These are phyloP conservation scores for Clonostachys rhizophaga DNA, from an alignment of 2,329 filamentous ascomycete species.

Conservation along the genomic window DNA sequence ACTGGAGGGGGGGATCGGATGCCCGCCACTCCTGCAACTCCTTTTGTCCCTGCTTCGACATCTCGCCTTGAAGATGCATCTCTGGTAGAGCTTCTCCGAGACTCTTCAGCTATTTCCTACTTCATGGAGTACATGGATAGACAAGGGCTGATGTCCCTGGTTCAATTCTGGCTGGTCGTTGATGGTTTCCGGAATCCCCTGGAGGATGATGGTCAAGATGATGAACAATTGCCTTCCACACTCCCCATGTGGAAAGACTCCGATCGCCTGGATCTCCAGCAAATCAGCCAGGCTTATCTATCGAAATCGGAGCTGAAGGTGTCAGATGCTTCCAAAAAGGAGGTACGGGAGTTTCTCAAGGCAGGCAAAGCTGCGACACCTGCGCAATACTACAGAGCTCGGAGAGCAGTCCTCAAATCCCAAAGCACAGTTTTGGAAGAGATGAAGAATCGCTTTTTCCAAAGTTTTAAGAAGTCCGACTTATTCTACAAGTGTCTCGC, in stretches of 20 bases:
- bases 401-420: conserved; percentile 73
- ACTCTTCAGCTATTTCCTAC: conserved; percentile 87
- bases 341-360: conserved; percentile 73
- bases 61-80: conserved; percentile 65
- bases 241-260: conserved; percentile 73
- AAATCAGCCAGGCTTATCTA: conserved; percentile 89
- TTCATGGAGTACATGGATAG: conserved; percentile 99
- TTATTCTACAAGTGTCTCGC: conserved; percentile 95
- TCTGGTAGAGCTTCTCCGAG: conserved; percentile 80
- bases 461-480: conserved; percentile 86
- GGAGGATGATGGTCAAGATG: conserved; percentile 65
- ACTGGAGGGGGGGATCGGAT: conserved; percentile 51
- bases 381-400: conserved; percentile 76
- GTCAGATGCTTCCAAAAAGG: conserved; percentile 60
- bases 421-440: conserved; percentile 82
- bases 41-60: conserved; percentile 14
- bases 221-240: conserved; percentile 61
- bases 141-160: conserved; percentile 76
- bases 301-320: conserved; percentile 78
- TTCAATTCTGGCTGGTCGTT: conserved; percentile 98
- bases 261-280: conserved; percentile 80
- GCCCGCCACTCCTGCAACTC: conserved; percentile 12
- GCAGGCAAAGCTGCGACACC: conserved; percentile 73
- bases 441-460: conserved; percentile 77
- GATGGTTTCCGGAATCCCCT: conserved; percentile 93